Conservation (phyloP, 2,329 filamentous ascomycete genomes). For the Microsporum ferrugineum region DNA sequence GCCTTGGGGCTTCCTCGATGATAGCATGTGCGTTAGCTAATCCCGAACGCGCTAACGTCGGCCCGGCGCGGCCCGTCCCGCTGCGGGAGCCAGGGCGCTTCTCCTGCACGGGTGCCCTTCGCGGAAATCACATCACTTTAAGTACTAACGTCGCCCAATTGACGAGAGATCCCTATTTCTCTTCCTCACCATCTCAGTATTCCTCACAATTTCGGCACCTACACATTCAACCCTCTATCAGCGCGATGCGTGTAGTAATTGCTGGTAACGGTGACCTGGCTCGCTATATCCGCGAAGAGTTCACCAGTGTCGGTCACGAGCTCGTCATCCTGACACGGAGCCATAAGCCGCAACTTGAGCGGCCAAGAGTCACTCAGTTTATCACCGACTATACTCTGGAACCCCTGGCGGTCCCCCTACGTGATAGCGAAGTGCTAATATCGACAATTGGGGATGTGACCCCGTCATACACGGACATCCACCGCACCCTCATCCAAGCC, state of each 20-base stretch:
- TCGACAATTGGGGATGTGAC: constrained; percentile 4
- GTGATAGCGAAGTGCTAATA: constrained; percentile 1
- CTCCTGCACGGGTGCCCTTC: too few relatives aligned
- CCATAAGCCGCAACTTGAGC: neutral
- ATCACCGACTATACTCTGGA: constrained; percentile 1
- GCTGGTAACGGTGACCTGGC: constrained; percentile 1
- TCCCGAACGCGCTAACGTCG: too few relatives aligned
- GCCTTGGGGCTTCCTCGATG: too few relatives aligned
- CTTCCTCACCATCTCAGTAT: too few relatives aligned
- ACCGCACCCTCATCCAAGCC: constrained; percentile 3
- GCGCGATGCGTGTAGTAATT: neutral
- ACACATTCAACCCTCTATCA: too few relatives aligned
- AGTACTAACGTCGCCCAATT: too few relatives aligned
- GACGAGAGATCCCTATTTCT: too few relatives aligned
- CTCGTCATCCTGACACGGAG: constrained; percentile 3
- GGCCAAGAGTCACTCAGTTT: neutral
- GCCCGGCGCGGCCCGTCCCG: too few relatives aligned
- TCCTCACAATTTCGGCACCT: too few relatives aligned
- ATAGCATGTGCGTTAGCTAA: too few relatives aligned
- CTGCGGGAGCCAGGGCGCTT: too few relatives aligned
- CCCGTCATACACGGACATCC: neutral
- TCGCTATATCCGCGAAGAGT: constrained; percentile 5
- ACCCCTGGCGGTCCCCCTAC: neutral
- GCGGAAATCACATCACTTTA: too few relatives aligned
- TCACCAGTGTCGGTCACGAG: neutral